Conservation (phyloP, 2,329 filamentous ascomycete genomes). For the Colletotrichum sp. region DNA sequence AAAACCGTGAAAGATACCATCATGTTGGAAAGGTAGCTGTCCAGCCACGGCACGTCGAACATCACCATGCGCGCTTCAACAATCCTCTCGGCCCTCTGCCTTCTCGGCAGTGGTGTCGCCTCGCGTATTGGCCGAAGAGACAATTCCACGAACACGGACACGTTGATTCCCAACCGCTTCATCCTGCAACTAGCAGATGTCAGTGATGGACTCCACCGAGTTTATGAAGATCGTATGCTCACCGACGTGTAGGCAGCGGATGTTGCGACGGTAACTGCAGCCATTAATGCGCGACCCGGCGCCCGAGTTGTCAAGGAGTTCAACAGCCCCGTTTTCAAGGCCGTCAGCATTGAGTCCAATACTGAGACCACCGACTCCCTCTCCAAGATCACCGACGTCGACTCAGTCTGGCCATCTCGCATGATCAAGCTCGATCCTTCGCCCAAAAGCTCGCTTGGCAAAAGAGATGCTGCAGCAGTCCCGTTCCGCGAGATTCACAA, state of each 20-base stretch:
- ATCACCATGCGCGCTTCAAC: background rate
- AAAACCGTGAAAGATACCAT: background rate
- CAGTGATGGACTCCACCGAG: background rate
- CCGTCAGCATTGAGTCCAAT: background rate
- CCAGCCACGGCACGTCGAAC: background rate
- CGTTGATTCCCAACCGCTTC: background rate
- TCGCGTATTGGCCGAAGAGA: background rate
- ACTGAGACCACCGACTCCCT: background rate
- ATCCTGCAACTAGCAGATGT: background rate
- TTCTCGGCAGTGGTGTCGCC: background rate
- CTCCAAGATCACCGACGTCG: background rate
- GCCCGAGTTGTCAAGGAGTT: background rate
- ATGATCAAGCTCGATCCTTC: background rate
- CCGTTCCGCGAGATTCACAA: slow-evolving; percentile 31
- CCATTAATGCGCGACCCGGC: background rate
- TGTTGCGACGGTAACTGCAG: background rate
- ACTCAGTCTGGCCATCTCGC: slow-evolving; percentile 2
- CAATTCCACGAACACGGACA: background rate
- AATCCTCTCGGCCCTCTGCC: background rate
- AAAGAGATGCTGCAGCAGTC: background rate
- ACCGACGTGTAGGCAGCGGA: background rate
- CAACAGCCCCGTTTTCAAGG: background rate
- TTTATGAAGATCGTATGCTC: background rate
- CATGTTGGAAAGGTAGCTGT: background rate
- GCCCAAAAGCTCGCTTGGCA: background rate